Conservation (phyloP, 805 yeast species). For the Suhomyces xylopsoci region DNA sequence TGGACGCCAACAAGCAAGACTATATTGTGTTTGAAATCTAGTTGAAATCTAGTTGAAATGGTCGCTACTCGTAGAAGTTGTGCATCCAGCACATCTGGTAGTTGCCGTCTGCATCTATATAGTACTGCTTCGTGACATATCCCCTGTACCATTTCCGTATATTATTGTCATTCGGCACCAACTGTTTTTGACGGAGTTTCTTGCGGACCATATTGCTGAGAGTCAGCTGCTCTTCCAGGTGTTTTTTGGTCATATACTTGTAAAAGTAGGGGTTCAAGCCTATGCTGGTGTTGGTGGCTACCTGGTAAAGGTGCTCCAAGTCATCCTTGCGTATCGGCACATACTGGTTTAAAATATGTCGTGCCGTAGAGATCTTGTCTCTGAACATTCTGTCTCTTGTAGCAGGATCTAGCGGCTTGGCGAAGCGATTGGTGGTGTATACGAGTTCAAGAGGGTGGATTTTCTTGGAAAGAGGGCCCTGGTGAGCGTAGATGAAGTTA, state of each 20-base stretch:
- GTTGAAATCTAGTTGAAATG: too few species aligned
- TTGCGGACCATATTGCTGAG: slow-evolving; percentile 17
- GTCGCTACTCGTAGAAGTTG: slow-evolving; percentile 23
- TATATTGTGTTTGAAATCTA: slow-evolving; percentile 31
- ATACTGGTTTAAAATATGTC: slow-evolving; percentile 14
- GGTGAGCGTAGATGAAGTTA: slow-evolving; percentile 19
- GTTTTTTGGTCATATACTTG: slow-evolving; percentile 25
- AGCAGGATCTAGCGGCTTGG: slow-evolving; percentile 28
- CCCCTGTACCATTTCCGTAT: slow-evolving; percentile 24
- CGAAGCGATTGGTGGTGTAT: slow-evolving; percentile 29
- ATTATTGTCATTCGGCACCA: slow-evolving; percentile 30
- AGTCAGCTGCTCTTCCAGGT: slow-evolving; percentile 10
- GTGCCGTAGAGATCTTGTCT: slow-evolving; percentile 21
- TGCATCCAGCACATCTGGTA: slow-evolving; percentile 24
- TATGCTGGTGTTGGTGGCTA: slow-evolving; percentile 10
- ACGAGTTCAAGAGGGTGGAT: slow-evolving; percentile 29
- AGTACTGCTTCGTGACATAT: slow-evolving; percentile 31
- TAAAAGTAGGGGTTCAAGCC: slow-evolving; percentile 25
- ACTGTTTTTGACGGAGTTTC: slow-evolving; percentile 19
- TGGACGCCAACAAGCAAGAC: slow-evolving; percentile 39
- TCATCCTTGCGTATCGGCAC: slow-evolving; percentile 20
- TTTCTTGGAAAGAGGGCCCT: slow-evolving; percentile 21
- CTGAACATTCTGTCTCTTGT: slow-evolving; percentile 25
- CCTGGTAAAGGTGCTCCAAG: slow-evolving; percentile 16
- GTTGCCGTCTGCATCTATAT: slow-evolving; percentile 14